These are phyloP conservation scores for Yamadazyma scolyti DNA, from an alignment of 805 yeast genomes.

Conservation along the genomic window DNA sequence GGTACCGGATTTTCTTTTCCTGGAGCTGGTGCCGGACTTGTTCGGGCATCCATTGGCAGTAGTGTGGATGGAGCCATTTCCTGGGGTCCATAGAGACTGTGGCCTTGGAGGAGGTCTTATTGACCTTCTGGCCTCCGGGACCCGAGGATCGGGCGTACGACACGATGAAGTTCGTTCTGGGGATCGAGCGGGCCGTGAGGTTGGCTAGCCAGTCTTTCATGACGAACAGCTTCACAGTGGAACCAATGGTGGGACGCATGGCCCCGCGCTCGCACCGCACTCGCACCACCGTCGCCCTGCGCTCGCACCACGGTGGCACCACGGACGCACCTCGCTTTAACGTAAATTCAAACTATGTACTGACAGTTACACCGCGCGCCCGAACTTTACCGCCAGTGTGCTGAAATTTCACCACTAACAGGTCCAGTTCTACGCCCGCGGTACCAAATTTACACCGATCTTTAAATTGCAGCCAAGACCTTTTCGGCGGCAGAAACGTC, in stretches of 20 bases:
- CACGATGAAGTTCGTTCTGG: slow-evolving; percentile 41
- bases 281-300: not conserved
- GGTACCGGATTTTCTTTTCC: slow-evolving; percentile 43
- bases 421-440: too few relatives aligned
- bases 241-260: too few relatives aligned
- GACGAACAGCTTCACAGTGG: too few relatives aligned
- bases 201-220: slow-evolving; percentile 41
- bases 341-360: too few relatives aligned
- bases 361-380: too few relatives aligned
- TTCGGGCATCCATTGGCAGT: slow-evolving; percentile 56
- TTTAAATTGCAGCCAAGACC: slow-evolving; percentile 26
- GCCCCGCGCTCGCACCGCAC: not conserved
- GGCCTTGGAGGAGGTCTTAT: slow-evolving; percentile 67
- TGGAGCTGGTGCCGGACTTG: slow-evolving; percentile 42
- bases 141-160: slow-evolving; percentile 65
- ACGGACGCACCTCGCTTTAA: too few relatives aligned
- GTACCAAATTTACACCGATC: too few relatives aligned
- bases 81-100: slow-evolving; percentile 46
- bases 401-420: too few relatives aligned
- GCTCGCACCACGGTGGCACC: too few relatives aligned
- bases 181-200: slow-evolving; percentile 33
- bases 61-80: slow-evolving; percentile 40
- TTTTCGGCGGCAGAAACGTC: slow-evolving; percentile 48
- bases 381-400: too few relatives aligned
- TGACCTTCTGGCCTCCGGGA: slow-evolving; percentile 87